Base-by-base conservation (phyloP, 139 green algal genomes). In the Auxenochlorella protothecoides region DNA sequence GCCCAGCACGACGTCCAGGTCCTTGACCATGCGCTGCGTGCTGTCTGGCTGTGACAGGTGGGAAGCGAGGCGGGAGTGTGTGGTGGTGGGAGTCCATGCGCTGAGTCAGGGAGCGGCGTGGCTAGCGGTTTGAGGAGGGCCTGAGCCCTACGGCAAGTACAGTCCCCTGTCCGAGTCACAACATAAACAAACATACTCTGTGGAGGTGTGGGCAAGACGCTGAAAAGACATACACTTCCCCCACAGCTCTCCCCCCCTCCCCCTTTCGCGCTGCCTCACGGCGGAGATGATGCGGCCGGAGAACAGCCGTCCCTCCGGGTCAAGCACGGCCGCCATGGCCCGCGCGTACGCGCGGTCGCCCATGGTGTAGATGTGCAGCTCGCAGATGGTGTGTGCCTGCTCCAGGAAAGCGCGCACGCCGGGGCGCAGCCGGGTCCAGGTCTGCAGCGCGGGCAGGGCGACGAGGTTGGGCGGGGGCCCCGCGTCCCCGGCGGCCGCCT, bases 311-410 rank as follows among this genome's bases (percentile, higher is more conserved):
- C 78, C 80, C 5, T 55, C 54, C 0, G 90, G 90, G 76, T 96
- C 91, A 61, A 98, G 80, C 68, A 98, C 64, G 27, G 71, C 72
- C 2, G 85, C 87, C 87, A 98, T 95, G 61, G 85, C 89, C 12
- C 65, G n/a, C 3, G 93, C 93, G 76, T 98, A 98, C 7, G 75
- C 72, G 10, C 83, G 83, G 82, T 97, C 89, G 3, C 93, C 93
- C 83, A 97, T 96, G 7, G 93, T 98, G 92, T 97, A 98, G 56
- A 98, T 90, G 73, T 91, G 81, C 78, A 98, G 74, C 79, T 97
- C 88, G 74, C 86, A 98, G 53, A 87, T 66, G 14, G 15, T 6
- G 53, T 74, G 12, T 0, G 86, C 84, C 5, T 63, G 15, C 27
- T 76, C 59, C 16, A 96, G 76, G 72, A 95, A 93, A 61, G 84